Base-by-base conservation (phyloP, 2,329 filamentous ascomycete species). In the Chrysoporthe cubensis region DNA sequence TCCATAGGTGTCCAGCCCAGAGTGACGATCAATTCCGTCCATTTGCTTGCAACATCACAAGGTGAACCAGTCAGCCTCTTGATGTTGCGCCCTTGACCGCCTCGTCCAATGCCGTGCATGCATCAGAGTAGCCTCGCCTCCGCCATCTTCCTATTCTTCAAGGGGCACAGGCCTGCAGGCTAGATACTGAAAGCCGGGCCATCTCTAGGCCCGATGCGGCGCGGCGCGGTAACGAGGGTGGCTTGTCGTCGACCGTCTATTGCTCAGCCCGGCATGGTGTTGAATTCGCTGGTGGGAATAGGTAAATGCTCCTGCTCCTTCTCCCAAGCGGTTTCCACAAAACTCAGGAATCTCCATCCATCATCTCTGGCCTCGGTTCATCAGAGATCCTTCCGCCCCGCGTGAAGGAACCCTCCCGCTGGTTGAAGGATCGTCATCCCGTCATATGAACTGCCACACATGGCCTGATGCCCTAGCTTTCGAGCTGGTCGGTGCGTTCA, bases 401-500 rank as follows among this genome's bases (percentile, higher is more conserved):
- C 44, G 44, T 26, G 43, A 62, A 50, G 44, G 43, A 62, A 14
- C 44, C 32, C 32, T 44, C 59, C 26, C 43, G 43, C 59, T 16
- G 59, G 32, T n/a, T 7, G 18, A n/a, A 62, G 59, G 59, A 62
- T 62, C 59, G 18, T 18, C 26, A 34, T 40, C 59, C 59, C 32
- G 18, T 37, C 44, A 52, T 52, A 26, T 37, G 26, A 21, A n/a
- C 14, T 50, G 54, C 54, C 54, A 57, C 14, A 40, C 34, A 57
- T 40, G 34, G 34, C 34, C 54, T 57, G 54, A 40, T 57, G 32
- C 54, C 34, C 3, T 54, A 14, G 54, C 3, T 9, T 5, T 57
- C 54, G 18, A 57, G 14, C 14, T 57, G 54, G 26, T 37, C 26
- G 54, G 54, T 57, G 54, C 54, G 8, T 18, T 18, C 54, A 37